Evolutionary conservation across 306 rosid genomes (phyloP), one percentile per base, ranked within the genome.

Genomic region (Medicago arabica): DNA sequence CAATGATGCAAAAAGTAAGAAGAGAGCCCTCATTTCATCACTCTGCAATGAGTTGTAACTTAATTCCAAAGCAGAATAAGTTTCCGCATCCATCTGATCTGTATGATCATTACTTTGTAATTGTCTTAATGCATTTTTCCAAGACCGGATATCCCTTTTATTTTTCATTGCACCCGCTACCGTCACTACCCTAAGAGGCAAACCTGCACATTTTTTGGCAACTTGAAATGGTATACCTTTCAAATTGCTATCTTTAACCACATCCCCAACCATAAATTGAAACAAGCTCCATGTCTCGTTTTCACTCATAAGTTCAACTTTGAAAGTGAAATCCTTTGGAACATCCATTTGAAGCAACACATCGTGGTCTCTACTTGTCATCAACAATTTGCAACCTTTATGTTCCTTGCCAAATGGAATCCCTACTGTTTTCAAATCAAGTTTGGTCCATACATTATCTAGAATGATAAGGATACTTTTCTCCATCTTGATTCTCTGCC

Each of bases 371-470:
- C 15, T 63, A 3, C 49, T n/a, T 16, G 69, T 16, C 47, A 63
- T 63, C 23, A 63, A 40, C 21, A 63, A 10, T 16, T 63, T 63
- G 49, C 69, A 63, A 4, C 47, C 47, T 9, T 10, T 41, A 14
- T 40, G 71, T 40, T 66, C 34, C 0, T 41, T 16, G 6, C 31
- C 10, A 18, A 25, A 40, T 11, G 71, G 71, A 66, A 66, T 66
- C 41, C 71, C 71, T 15, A 66, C 53, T 18, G 16, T 66, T 13
- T 66, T 51, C 53, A 66, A 43, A 5, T 66, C 53, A 66, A 66
- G 16, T 40, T 2, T 11, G 2, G 9, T 15, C 71, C 71, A 64
- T 2, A 64, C 17, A 18, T 39, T 49, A 64, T 64, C 69, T 1
- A 64, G 50, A 39, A 64, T 39, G 2, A 64, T 5, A 10, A 64